Conservation (phyloP, 345 rosid species). For the Citrus inodora region DNA sequence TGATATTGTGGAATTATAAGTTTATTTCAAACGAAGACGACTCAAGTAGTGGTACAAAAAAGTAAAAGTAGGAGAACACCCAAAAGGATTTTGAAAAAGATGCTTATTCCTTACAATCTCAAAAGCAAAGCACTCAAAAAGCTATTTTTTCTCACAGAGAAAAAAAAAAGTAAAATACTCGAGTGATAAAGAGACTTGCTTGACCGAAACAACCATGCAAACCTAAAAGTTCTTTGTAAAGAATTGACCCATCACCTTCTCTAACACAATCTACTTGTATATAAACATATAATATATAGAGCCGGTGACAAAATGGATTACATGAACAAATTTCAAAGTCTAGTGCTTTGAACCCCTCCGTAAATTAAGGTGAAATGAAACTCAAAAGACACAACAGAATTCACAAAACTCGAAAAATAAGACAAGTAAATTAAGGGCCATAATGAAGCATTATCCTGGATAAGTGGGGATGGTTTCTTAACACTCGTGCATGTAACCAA, state of each 20-base stretch:
- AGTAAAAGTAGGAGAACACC: neutral
- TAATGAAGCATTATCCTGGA: constrained; percentile 28
- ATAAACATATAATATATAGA: neutral
- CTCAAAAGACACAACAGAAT: constrained; percentile 19
- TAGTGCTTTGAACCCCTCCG: constrained; percentile 44
- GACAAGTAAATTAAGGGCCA: constrained; percentile 18
- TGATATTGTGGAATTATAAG: neutral
- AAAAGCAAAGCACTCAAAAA: neutral
- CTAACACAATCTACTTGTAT: constrained; percentile 16
- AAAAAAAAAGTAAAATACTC: neutral
- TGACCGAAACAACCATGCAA: constrained; percentile 14
- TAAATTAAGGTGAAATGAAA: constrained; percentile 18
- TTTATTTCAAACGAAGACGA: neutral
- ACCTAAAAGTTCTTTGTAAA: constrained; percentile 2
- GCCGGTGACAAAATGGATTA: constrained; percentile 23
- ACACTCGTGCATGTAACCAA: constrained; percentile 30
- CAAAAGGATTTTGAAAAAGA: constrained; percentile 6
- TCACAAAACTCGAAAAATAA: constrained; percentile 30
- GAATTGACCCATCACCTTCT: constrained; percentile 7
- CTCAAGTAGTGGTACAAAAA: constrained; percentile 6
- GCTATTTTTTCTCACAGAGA: neutral
- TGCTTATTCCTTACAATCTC: neutral
- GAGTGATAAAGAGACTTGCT: neutral
- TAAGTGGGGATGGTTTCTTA: constrained; percentile 34
- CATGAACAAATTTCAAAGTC: constrained; percentile 24